Evolutionary conservation across 805 yeast species (phyloP).

Genomic region (Yamadazyma ubonensis): DNA sequence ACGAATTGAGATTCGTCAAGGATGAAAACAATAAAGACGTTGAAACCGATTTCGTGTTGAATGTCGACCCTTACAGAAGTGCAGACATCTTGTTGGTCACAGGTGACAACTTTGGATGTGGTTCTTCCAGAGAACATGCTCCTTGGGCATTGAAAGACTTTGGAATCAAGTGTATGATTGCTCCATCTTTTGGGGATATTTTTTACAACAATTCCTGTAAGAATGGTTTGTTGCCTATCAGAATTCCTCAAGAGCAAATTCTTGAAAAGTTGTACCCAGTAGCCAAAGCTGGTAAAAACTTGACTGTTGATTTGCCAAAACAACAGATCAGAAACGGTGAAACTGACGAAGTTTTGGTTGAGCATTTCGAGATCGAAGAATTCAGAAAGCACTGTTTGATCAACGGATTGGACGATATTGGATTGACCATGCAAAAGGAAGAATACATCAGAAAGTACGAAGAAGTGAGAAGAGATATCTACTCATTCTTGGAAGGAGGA

Average conservation of each 20-base stretch:
- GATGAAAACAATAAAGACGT: slow-evolving; percentile 69
- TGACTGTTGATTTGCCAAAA: slow-evolving; percentile 81
- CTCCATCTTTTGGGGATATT: slow-evolving; percentile 98
- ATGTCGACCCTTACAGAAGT: slow-evolving; percentile 75
- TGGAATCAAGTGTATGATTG: slow-evolving; percentile 93
- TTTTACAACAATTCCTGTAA: slow-evolving; percentile 97
- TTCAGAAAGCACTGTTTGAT: slow-evolving; percentile 94
- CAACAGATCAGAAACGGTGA: slow-evolving; percentile 79
- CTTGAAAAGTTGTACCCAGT: slow-evolving; percentile 70
- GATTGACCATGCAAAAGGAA: slow-evolving; percentile 90
- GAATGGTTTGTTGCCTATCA: slow-evolving; percentile 91
- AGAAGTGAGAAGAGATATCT: slow-evolving; percentile 68
- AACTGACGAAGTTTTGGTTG: slow-evolving; percentile 60
- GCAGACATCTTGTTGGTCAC: slow-evolving; percentile 86
- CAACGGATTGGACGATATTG: slow-evolving; percentile 96
- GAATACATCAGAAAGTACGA: slow-evolving; percentile 73
- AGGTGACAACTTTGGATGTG: slow-evolving; percentile 98
- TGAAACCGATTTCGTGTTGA: slow-evolving; percentile 87
- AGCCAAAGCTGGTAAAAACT: slow-evolving; percentile 67
- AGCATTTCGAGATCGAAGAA: slow-evolving; percentile 80
- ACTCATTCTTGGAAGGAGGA: slow-evolving; percentile 93
- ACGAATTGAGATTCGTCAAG: slow-evolving; percentile 73
- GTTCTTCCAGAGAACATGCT: slow-evolving; percentile 98
- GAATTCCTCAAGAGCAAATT: slow-evolving; percentile 80
- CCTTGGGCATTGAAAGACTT: slow-evolving; percentile 99